Percentiles rank a stretch among this genome's conserved stretches.
Conservation (phyloP, 192 early-diverging fungal genomes). For the Entophlyctis helioformis region DNA sequence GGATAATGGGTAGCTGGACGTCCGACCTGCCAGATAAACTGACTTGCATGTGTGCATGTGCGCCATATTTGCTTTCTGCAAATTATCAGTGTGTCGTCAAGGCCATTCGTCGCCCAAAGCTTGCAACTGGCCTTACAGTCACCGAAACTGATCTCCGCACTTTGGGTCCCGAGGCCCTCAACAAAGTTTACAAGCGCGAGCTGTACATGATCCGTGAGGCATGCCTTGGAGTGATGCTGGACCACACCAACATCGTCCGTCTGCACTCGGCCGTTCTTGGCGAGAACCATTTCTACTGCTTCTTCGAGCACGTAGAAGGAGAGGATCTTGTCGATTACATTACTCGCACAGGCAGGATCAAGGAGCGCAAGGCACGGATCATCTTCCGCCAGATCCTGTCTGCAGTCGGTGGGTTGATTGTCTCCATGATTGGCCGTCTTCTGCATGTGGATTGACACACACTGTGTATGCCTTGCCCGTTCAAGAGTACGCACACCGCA, state of each 20-base stretch:
- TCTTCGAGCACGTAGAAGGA: slow-evolving; percentile 24
- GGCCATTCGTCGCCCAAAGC: no score
- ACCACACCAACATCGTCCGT: slow-evolving; percentile 23
- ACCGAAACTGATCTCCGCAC: no score
- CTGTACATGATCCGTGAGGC: slow-evolving; percentile 31
- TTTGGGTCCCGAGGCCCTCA: no score
- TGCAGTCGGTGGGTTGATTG: slow-evolving; percentile 7
- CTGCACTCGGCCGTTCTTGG: slow-evolving; percentile 18
- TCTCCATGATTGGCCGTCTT: neutral
- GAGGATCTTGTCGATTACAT: slow-evolving; percentile 29
- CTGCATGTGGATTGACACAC: neutral
- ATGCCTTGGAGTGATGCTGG: slow-evolving; percentile 11
- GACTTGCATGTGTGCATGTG: no score
- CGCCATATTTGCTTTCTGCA: no score
- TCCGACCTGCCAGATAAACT: no score
- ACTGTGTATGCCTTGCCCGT: neutral
- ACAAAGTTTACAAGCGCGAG: slow-evolving; percentile 3
- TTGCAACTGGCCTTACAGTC: no score
- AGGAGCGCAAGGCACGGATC: slow-evolving; percentile 33
- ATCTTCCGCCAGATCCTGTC: slow-evolving; percentile 29
- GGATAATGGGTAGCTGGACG: no score
- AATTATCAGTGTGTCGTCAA: no score
- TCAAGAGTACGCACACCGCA: slow-evolving; percentile 18
- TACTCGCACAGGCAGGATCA: slow-evolving; percentile 10
- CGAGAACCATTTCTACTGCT: slow-evolving; percentile 30